Evolutionary conservation across 108 stramenopile species (phyloP).

Genomic region (Nitzschia putrida): DNA sequence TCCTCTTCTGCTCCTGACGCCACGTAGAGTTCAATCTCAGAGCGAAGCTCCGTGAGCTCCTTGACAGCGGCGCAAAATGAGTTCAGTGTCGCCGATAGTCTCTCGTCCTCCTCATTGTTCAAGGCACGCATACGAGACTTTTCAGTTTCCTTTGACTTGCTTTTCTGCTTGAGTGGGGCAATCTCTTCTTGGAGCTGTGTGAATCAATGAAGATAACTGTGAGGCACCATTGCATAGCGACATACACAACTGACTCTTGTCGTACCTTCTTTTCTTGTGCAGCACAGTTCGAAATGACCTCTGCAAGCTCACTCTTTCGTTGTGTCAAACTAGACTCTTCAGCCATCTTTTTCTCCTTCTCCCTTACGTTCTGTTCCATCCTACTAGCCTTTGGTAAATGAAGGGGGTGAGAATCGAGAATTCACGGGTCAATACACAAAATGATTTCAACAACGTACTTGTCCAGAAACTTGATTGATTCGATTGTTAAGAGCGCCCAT

Average conservation of each 20-base stretch:
- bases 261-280: slow-evolving; percentile 43
- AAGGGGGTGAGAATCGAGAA: no score
- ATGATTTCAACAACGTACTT: not conserved
- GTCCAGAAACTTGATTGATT: slow-evolving; percentile 12
- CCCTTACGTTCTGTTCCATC: slow-evolving; percentile 53
- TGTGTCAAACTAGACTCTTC: slow-evolving; percentile 54
- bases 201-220: not conserved
- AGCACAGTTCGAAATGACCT: slow-evolving; percentile 40
- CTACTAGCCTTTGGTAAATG: slow-evolving; percentile 16
- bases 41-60: slow-evolving; percentile 27
- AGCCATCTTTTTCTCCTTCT: slow-evolving; percentile 67
- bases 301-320: slow-evolving; percentile 51
- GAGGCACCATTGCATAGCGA: not conserved
- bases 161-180: slow-evolving; percentile 48
- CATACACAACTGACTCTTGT: not conserved
- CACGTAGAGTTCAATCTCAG: slow-evolving; percentile 38
- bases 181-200: slow-evolving; percentile 50
- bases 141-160: slow-evolving; percentile 48
- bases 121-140: slow-evolving; percentile 19
- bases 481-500: slow-evolving; percentile 53
- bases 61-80: slow-evolving; percentile 47
- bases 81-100: slow-evolving; percentile 18
- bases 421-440: not conserved
- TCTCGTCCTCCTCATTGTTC: slow-evolving; percentile 47
- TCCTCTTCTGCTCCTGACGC: slow-evolving; percentile 30